A percentile compares a stretch with the other conserved stretches of the same genome.
These are phyloP conservation scores for Funneliformis mosseae DNA, from an alignment of 192 early-diverging fungal species.

Conservation along the genomic window DNA sequence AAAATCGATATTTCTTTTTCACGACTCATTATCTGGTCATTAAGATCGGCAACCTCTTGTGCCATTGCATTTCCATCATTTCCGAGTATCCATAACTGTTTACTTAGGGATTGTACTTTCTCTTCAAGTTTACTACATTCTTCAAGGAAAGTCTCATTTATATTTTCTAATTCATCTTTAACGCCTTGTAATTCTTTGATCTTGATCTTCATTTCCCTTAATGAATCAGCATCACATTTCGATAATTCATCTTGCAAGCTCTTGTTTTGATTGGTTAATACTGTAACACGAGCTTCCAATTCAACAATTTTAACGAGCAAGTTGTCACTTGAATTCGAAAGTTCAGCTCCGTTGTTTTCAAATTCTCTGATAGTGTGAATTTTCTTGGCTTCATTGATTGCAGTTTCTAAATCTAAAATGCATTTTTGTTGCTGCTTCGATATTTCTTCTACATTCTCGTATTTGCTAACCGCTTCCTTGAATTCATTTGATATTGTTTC, in stretches of 20 bases:
- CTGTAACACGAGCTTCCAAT: background rate
- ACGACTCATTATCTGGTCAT: background rate
- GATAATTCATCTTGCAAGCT: background rate
- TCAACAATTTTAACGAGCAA: background rate
- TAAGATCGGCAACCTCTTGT: background rate
- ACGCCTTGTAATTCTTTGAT: conserved; percentile 9
- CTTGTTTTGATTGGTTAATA: background rate
- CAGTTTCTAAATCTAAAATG: conserved; percentile 38
- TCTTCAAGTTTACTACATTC: conserved; percentile 3
- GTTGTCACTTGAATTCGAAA: background rate
- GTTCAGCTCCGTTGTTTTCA: background rate
- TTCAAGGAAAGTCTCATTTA: background rate
- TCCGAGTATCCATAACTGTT: background rate
- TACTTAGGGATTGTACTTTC: conserved; percentile 15
- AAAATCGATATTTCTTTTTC: background rate
- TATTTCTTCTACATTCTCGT: conserved; percentile 40
- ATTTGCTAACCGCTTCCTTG: conserved; percentile 35
- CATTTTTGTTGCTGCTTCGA: conserved; percentile 38
- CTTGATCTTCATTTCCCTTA: conserved; percentile 16
- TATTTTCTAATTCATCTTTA: conserved; percentile 15
- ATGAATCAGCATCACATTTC: background rate
- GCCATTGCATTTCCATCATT: conserved; percentile 1
- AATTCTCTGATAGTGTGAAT: background rate
- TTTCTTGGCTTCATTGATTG: background rate
- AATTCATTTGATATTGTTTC: conserved; percentile 44